A percentile compares a stretch with the other conserved stretches of the same genome.
Conservation (phyloP, 441 rosid genomes). For the Melastoma candidum region DNA sequence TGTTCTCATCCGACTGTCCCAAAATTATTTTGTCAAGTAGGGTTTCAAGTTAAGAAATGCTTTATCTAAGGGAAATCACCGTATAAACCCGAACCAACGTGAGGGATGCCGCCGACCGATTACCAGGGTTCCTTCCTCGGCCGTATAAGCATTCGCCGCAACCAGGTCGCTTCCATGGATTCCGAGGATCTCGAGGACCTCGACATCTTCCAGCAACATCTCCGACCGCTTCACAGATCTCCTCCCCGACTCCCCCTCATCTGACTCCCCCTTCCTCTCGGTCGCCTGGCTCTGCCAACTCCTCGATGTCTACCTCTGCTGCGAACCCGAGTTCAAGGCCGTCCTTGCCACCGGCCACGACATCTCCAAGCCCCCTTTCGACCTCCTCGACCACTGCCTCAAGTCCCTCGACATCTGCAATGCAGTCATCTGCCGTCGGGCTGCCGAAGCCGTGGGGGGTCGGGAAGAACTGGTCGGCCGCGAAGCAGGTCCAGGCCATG, state of each 20-base stretch:
- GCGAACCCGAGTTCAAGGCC: constrained; percentile 89
- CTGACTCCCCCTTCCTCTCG: constrained; percentile 39
- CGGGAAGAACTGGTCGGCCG: constrained; percentile 81
- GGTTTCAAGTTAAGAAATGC: no score
- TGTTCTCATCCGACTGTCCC: no score
- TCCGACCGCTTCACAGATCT: constrained; percentile 68
- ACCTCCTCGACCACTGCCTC: constrained; percentile 63
- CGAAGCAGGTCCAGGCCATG: constrained; percentile 89
- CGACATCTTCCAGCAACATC: constrained; percentile 68
- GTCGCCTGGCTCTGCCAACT: constrained; percentile 79
- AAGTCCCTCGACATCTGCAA: constrained; percentile 76
- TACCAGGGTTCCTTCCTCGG: constrained; percentile 74
- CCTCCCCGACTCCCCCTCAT: constrained; percentile 17
- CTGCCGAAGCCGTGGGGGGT: constrained; percentile 46
- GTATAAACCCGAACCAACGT: neutral
- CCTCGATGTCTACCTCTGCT: constrained; percentile 72
- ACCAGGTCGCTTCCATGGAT: constrained; percentile 78
- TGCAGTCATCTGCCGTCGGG: constrained; percentile 38
- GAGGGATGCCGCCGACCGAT: constrained; percentile 60
- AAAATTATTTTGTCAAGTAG: no score
- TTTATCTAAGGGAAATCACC: no score
- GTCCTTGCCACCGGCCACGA: constrained; percentile 59
- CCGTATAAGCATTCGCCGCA: constrained; percentile 74
- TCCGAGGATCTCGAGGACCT: constrained; percentile 76
- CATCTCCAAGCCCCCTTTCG: constrained; percentile 61